Evolutionary conservation across 345 rosid genomes (phyloP).

Genomic region (Lepidium didymum): DNA sequence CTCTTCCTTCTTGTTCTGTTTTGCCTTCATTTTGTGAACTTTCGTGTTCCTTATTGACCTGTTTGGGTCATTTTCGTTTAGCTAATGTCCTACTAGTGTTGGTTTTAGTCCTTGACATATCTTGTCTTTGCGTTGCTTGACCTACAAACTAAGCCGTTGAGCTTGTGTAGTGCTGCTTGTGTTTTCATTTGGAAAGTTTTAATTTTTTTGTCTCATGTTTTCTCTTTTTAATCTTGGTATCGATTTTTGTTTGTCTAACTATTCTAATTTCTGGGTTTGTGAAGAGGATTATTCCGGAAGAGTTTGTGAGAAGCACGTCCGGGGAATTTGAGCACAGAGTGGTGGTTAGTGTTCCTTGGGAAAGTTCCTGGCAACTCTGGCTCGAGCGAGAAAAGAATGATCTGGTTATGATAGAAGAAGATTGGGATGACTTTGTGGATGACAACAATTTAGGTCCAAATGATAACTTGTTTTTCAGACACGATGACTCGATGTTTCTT

Average conservation of each 20-base stretch:
- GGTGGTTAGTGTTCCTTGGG: slow-evolving; percentile 20
- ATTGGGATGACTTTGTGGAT: slow-evolving; percentile 24
- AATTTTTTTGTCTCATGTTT: not conserved
- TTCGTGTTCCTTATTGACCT: not conserved
- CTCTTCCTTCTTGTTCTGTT: not conserved
- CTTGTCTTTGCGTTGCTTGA: not conserved
- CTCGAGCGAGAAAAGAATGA: not conserved
- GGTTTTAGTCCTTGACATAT: not conserved
- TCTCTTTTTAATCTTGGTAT: not conserved
- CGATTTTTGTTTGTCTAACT: not conserved
- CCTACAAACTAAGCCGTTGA: not conserved
- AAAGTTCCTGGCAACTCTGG: slow-evolving; percentile 21
- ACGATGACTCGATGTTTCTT: not conserved
- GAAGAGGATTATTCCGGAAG: slow-evolving; percentile 21
- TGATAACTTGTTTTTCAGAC: slow-evolving; percentile 3
- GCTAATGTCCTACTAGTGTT: not conserved
- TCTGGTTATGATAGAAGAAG: slow-evolving; percentile 13
- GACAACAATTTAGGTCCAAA: not conserved
- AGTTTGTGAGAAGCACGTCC: not conserved
- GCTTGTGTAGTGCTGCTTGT: not conserved
- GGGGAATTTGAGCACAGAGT: slow-evolving; percentile 15
- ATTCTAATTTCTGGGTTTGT: not conserved
- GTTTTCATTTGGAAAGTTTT: not conserved
- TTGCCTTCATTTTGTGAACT: not conserved
- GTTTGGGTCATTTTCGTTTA: not conserved